Evolutionary conservation across 208 protist genomes (phyloP).

Genomic region (Leishmania mexicana): DNA sequence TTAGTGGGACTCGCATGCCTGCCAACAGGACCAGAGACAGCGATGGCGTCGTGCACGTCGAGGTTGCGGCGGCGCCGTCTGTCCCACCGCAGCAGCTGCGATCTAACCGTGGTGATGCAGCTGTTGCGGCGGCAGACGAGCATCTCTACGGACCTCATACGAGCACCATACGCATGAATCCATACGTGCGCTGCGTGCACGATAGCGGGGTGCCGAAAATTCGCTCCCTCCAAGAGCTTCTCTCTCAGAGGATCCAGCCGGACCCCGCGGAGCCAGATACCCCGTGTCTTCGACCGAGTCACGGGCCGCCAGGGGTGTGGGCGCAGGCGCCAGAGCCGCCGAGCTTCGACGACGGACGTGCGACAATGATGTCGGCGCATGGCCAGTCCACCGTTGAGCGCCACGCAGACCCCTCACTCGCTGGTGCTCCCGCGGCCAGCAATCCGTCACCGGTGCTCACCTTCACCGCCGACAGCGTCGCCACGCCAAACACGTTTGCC

Average conservation of each 20-base stretch:
- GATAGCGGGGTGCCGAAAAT: constrained; percentile 41
- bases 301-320: constrained; percentile 3
- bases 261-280: constrained; percentile 54
- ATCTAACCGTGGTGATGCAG: not conserved
- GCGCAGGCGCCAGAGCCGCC: constrained; percentile 10
- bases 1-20: constrained; percentile 1
- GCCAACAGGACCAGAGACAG: not conserved
- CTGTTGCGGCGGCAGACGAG: not conserved
- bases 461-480: constrained; percentile 60
- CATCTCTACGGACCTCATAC: constrained; percentile 19
- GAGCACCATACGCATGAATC: constrained; percentile 54
- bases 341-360: not conserved
- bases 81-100: not conserved
- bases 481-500: constrained; percentile 70
- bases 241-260: constrained; percentile 20
- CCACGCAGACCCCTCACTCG: not conserved
- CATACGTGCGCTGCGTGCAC: constrained; percentile 64
- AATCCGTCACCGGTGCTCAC: constrained; percentile 16
- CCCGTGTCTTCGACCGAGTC: constrained; percentile 40
- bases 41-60: not conserved
- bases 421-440: not conserved
- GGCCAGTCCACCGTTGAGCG: not conserved
- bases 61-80: not conserved
- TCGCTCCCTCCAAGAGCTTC: constrained; percentile 55
- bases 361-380: not conserved